A percentile compares a stretch with the other conserved stretches of the same genome.
phyloP scores from a whole-genome alignment of 78 protist species.

The Planoprotostelium fungivorum region DNA sequence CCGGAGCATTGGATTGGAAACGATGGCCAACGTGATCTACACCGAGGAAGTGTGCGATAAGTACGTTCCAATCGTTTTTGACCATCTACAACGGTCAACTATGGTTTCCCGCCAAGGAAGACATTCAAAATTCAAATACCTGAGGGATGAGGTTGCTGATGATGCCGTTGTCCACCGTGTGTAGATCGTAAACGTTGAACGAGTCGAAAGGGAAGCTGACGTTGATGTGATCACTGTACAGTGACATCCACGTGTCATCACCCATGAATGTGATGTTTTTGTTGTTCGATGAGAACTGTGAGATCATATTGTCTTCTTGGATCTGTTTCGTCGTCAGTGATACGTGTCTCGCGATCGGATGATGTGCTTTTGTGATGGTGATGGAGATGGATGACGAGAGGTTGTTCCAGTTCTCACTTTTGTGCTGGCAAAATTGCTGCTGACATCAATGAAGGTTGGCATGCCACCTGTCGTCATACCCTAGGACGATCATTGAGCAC shows the following conservation, averaged over 20 bases:
- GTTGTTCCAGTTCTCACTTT: not conserved
- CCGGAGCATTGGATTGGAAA: conserved; percentile 73
- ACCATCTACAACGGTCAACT: not conserved
- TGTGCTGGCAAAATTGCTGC: conserved; percentile 29
- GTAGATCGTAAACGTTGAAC: conserved; percentile 87
- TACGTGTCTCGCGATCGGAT: conserved; percentile 10
- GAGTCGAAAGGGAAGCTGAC: conserved; percentile 74
- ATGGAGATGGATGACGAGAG: not conserved
- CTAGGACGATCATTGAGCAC: not conserved
- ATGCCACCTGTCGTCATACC: conserved; percentile 78
- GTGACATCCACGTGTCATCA: conserved; percentile 94
- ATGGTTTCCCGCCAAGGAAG: not conserved
- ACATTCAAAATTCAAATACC: not conserved
- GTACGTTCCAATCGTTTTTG: conserved; percentile 62
- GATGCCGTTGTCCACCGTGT: conserved; percentile 91
- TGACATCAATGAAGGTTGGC: conserved; percentile 93
- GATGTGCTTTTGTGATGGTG: not conserved
- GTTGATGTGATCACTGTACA: conserved; percentile 63
- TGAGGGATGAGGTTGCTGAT: conserved; percentile 27
- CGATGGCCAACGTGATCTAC: conserved; percentile 96
- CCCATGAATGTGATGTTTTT: conserved; percentile 71
- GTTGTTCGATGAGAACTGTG: conserved; percentile 43
- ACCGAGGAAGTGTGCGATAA: conserved; percentile 90
- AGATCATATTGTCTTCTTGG: conserved; percentile 80
- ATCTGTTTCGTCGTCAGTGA: conserved; percentile 51